Percentiles rank a stretch among this genome's conserved stretches.
phyloP scores from a whole-genome alignment of 2,329 filamentous ascomycete species.

The Truncatella angustata region DNA sequence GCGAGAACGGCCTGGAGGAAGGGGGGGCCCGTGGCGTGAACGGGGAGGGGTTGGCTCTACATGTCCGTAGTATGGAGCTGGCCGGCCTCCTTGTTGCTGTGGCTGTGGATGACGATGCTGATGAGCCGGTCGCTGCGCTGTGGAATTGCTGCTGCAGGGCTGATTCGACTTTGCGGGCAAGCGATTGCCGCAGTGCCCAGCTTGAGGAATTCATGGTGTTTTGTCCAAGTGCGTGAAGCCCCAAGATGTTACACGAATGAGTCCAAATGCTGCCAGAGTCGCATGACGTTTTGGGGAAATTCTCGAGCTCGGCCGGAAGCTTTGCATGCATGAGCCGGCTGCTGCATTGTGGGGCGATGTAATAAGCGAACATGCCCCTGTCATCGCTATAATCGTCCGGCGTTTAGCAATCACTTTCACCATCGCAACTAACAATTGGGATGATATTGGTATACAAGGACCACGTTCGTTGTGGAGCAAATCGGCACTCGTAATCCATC shows the following conservation, averaged over 20 bases:
- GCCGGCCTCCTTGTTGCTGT: constrained; percentile 2
- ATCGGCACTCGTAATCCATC: too few relatives aligned
- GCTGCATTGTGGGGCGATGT: constrained; percentile 2
- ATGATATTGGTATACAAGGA: too few relatives aligned
- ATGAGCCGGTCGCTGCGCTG: neutral
- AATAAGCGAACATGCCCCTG: neutral
- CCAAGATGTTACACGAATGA: neutral
- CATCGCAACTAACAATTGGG: too few relatives aligned
- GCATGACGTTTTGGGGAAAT: constrained; percentile 8
- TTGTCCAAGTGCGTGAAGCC: too few relatives aligned
- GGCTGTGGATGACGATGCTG: neutral
- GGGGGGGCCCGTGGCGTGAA: constrained; percentile 3
- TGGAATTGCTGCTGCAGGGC: constrained; percentile 22
- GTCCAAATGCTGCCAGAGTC: neutral
- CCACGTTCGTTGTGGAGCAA: too few relatives aligned
- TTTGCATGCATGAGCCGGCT: neutral
- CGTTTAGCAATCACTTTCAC: too few relatives aligned
- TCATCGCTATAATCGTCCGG: neutral
- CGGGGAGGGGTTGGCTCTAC: constrained; percentile 6
- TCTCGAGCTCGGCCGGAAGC: neutral
- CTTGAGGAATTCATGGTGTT: constrained; percentile 22
- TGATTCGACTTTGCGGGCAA: constrained; percentile 23
- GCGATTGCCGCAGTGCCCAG: constrained; percentile 19
- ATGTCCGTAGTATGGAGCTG: neutral
- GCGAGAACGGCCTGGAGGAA: constrained; percentile 23